A percentile compares a stretch with the other conserved stretches of the same genome.
phyloP scores from a whole-genome alignment of 2,329 filamentous ascomycete species.

The Magnaporthiopsis poae region DNA sequence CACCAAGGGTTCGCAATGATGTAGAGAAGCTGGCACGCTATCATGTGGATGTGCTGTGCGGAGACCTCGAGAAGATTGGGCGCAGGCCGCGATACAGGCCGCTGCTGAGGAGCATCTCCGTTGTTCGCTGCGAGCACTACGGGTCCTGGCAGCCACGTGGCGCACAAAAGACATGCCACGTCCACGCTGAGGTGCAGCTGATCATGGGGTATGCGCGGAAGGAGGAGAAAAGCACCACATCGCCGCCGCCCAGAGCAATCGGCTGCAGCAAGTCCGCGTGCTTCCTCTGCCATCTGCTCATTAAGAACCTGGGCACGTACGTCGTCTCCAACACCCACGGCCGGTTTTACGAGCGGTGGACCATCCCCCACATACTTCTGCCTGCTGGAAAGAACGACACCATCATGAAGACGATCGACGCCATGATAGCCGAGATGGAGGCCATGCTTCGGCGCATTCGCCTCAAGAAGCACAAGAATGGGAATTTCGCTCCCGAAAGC shows the following conservation, averaged over 20 bases:
- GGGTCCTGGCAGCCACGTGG: neutral
- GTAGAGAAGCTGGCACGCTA: slow-evolving; percentile 9
- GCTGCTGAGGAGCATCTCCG: neutral
- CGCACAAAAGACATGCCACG: slow-evolving; percentile 1
- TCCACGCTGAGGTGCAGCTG: slow-evolving; percentile 9
- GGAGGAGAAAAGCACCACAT: neutral
- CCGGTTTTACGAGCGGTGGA: slow-evolving; percentile 6
- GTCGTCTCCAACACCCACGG: slow-evolving; percentile 2
- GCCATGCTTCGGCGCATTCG: neutral
- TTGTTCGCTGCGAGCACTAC: neutral
- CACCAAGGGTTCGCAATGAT: neutral
- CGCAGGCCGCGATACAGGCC: neutral
- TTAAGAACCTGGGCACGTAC: slow-evolving; percentile 4
- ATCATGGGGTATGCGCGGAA: slow-evolving; percentile 1
- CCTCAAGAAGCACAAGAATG: neutral
- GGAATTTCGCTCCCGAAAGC: slow-evolving; percentile 1
- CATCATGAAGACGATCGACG: neutral
- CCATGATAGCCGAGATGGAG: neutral
- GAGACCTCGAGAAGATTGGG: slow-evolving; percentile 4
- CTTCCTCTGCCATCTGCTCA: slow-evolving; percentile 6
- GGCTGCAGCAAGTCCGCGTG: slow-evolving; percentile 10
- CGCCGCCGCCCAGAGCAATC: slow-evolving; percentile 5
- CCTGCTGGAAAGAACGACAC: neutral
- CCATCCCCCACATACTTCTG: neutral
- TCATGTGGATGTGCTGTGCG: slow-evolving; percentile 5